Base-by-base conservation (phyloP, 306 rosid genomes). In the Rosa lucieae region DNA sequence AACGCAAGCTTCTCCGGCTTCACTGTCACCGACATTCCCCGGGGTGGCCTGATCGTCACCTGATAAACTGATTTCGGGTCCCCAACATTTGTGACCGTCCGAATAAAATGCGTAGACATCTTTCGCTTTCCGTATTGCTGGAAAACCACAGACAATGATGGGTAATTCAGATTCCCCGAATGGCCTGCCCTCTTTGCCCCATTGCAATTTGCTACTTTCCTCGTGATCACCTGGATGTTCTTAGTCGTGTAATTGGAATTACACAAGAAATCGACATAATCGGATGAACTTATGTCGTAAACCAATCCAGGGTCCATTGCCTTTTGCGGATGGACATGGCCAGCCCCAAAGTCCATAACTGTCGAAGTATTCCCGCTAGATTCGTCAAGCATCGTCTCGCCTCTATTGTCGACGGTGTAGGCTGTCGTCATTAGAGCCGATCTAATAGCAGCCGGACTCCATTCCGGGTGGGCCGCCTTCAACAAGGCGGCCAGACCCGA, bases 341-440 rank as follows among this genome's bases (percentile, higher is more conserved):
- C 97, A 21, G 97, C 82, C 6, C 98, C 98, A 44, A 82, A 92
- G 76, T 94, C 98, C 74, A 92, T 82, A 3, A 84, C 95, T 0
- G 89, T 85, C 0, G 98, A 94, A 79, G 86, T 82, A 72, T 94
- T 94, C 15, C 98, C 98, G 8, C 88, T 92, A 14, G 97, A 92
- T 56, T 94, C 98, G 72, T 94, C 98, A 65, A 87, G 73, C 92
- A 94, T 90, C 0, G 88, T 79, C 68, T 82, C 79, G 8, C 94
- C 97, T 44, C 76, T 81, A 44, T 94, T 94, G 12, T 94, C 98
- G 14, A 90, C 80, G 0, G 88, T 88, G 67, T 92, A 94, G 6
- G 98, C 98, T 11, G 96, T 94, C 0, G 98, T 94, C 97, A 94
- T 92, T 35, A 94, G 67, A 3, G 98, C 97, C 0, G 98, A 94